Percentiles rank a stretch among this genome's conserved stretches.
These are phyloP conservation scores for Thermoascus crustaceus DNA, from an alignment of 2,329 filamentous ascomycete genomes.

Conservation along the genomic window DNA sequence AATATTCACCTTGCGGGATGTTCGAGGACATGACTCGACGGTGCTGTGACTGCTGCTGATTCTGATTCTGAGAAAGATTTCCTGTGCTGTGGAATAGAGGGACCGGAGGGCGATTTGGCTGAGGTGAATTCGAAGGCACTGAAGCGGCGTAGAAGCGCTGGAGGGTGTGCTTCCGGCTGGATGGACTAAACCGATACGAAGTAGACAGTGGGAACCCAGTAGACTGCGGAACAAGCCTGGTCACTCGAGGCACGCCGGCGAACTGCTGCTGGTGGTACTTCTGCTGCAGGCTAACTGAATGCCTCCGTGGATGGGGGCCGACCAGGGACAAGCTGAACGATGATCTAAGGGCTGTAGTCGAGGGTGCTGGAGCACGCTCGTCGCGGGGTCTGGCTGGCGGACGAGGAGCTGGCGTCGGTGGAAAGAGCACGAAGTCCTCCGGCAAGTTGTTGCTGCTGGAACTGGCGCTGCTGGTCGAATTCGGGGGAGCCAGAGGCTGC, in stretches of 20 bases:
- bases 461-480: conserved; percentile 16
- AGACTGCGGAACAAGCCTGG: conserved; percentile 31
- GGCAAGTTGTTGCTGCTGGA: conserved; percentile 13
- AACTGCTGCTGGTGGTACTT: conserved; percentile 26
- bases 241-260: conserved; percentile 31
- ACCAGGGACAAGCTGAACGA: conserved; percentile 25
- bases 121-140: conserved; percentile 30
- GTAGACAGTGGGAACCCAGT: conserved; percentile 32
- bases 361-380: conserved; percentile 27
- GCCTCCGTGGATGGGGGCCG: conserved; percentile 26
- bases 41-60: conserved; percentile 22
- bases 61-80: conserved; percentile 19
- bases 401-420: conserved; percentile 19
- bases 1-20: conserved; percentile 33
- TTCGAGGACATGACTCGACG: conserved; percentile 35
- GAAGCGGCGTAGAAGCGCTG: conserved; percentile 29
- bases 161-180: conserved; percentile 21
- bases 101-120: conserved; percentile 30
- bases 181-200: conserved; percentile 29
- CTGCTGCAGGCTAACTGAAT: conserved; percentile 30
- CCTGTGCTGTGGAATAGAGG: conserved; percentile 29
- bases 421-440: conserved; percentile 41
- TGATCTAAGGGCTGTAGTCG: conserved; percentile 30
- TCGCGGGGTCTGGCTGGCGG: conserved; percentile 25
- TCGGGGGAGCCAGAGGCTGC: conserved; percentile 35